Base-by-base conservation (phyloP, 352 stramenopile genomes). In the Globisporangium middletonii region DNA sequence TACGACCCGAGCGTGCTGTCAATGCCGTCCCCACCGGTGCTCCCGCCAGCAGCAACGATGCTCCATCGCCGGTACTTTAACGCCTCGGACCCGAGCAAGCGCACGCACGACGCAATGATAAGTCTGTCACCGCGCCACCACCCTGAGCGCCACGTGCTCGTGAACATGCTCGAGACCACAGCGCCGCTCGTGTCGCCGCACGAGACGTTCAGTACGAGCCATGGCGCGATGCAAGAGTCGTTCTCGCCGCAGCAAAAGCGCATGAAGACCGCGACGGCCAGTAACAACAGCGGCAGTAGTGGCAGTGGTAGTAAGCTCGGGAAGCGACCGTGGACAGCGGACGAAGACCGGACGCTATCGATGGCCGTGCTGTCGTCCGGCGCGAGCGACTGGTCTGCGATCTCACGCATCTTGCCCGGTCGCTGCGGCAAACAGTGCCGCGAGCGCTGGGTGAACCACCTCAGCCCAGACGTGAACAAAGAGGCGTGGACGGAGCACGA, bases 391-490 rank as follows among this genome's bases (percentile, higher is more conserved):
- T 99, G 96, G 96, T 96, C 91, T 1, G 72, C 90, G 30, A 98
- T 99, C 70, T 95, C 95, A 0, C 68, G 69, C 8, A 72, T 97
- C 28, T 68, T 99, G 15, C 92, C 92, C 5, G 95, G 95, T 3
- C 80, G 96, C 8, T 97, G 95, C 48, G 94, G 93, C 18, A 99
- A 99, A 63, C 95, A 99, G 68, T 99, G 96, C 69, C 79, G 95
- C 4, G 96, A 99, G 68, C 86, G 95, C 18, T 99, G 95, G 96
- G 86, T 97, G 60, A 98, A 99, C 72, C 95, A 99, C 68, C 69
- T 99, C 41, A 97, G 92, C 55, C 95, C 95, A 2, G 77, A 88
- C 26, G 96, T 98, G 56, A 94, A 84, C 68, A 98, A 98, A 57
- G 83, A 97, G 45, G 86, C 93, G 5, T 98, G 94, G 93, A 97